Conservation (phyloP, 192 early-diverging fungal species). For the Umbelopsis isabellina region DNA sequence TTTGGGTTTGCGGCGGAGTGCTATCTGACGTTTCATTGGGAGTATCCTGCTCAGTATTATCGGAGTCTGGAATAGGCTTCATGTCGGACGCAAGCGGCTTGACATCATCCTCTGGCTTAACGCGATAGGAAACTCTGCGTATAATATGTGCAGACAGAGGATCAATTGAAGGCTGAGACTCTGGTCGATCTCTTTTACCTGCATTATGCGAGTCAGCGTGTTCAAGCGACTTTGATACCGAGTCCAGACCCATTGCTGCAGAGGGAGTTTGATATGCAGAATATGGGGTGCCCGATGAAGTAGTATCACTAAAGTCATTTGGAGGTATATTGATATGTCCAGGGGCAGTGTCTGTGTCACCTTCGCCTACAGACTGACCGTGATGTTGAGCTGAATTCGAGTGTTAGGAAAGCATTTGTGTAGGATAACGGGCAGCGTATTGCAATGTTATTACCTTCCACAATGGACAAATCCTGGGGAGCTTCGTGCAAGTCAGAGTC, state of each 20-base stretch:
- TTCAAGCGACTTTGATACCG: not conserved
- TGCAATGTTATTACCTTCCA: not conserved
- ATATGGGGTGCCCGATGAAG: not conserved
- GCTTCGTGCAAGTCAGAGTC: not conserved
- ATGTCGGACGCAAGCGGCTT: not conserved
- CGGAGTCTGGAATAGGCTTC: not conserved
- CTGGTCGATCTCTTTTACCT: not conserved
- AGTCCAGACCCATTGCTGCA: not conserved
- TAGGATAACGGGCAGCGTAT: not conserved
- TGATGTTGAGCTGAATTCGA: not conserved
- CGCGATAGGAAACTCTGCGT: not conserved
- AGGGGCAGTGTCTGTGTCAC: not conserved
- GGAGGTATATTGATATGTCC: not conserved
- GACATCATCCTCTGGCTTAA: not conserved
- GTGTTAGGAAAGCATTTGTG: too few species aligned
- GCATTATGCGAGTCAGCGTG: not conserved
- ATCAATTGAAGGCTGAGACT: conserved; percentile 13
- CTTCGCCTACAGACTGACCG: not conserved
- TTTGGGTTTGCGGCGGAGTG: too few species aligned
- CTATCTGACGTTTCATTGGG: too few species aligned
- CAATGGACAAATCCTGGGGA: not conserved
- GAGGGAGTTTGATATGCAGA: conserved; percentile 4
- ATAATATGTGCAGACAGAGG: conserved; percentile 5
- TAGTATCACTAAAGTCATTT: not conserved
- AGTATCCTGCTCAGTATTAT: not conserved